Evolutionary conservation across 169 alveolate genomes (phyloP), one percentile per base, ranked within the genome.

Genomic region (Eimeria necatrix): DNA sequence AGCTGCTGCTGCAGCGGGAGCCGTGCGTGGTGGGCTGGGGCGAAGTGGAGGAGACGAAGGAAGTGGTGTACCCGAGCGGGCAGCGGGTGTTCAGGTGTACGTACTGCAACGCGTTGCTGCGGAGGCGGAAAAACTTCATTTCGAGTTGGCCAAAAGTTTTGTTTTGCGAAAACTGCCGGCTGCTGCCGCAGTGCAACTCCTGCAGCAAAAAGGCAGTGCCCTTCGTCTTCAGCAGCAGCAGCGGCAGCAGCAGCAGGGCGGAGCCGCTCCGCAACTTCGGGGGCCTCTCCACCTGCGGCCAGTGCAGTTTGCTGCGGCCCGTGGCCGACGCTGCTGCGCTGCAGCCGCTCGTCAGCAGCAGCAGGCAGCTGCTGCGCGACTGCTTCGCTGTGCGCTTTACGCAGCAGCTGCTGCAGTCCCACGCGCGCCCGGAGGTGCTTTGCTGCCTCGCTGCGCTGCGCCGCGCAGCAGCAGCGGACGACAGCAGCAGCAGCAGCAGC

Each of bases 181-280:
- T 9, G 26, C 46, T 80, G 49, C 89, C 89, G 4, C 89, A 80
- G 49, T 80, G 89, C 71, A 80, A 80, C 49, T 6, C 89, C 1
- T 80, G 89, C 49, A 20, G 24, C 49, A 80, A 80, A 26, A 80
- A 80, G 49, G 89, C 89, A 20, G 89, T 80, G n/a, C 71, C 68
- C 9, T 80, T 80, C 49, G 3, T 80, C 20, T 80, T 48, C 60
- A 22, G 20, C 14, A n/a, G 24, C 4, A 48, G 46, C 4, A 56
- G 18, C 7, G 89, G 89, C 18, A 18, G 16, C 26, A 22, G 20
- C 8, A 52, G 12, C n/a, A 18, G 64, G 56, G n/a, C 53, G 7
- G 52, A 52, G 52, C 89, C 89, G 0, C 7, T 80, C 20, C 9
- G n/a, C 26, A 80, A 80, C 70, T 80, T 49, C 49, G 89, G 89